These are phyloP conservation scores for Myxozyma monticola DNA, from an alignment of 805 yeast genomes.

Conservation along the genomic window DNA sequence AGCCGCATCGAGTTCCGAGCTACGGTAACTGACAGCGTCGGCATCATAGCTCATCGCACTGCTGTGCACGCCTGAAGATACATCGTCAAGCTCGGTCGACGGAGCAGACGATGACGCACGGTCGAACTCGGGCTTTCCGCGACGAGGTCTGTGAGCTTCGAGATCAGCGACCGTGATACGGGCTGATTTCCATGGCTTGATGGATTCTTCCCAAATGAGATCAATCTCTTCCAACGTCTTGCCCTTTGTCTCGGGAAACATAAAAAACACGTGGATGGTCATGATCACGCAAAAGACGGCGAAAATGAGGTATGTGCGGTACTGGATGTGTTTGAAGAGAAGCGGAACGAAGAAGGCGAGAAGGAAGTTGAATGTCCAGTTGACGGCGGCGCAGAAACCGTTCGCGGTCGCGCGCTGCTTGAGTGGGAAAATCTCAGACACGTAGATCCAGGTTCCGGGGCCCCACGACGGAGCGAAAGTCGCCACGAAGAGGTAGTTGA, in stretches of 20 bases:
- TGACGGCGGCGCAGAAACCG: conserved; percentile 57
- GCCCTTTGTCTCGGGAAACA: conserved; percentile 73
- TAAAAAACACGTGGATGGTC: conserved; percentile 48
- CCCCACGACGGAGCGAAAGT: conserved; percentile 57
- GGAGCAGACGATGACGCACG: too few species aligned
- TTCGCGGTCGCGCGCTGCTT: conserved; percentile 68
- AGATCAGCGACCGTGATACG: too few species aligned
- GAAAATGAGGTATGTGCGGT: conserved; percentile 61
- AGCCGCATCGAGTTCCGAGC: too few species aligned
- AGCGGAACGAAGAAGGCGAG: conserved; percentile 46
- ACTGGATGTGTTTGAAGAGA: conserved; percentile 54
- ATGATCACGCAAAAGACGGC: conserved; percentile 53
- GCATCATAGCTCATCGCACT: too few species aligned
- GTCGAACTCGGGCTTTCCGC: too few species aligned
- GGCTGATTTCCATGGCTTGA: conserved; percentile 34
- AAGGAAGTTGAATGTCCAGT: conserved; percentile 66
- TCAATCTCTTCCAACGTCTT: conserved; percentile 73
- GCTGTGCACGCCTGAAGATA: too few species aligned
- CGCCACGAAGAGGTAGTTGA: conserved; percentile 55
- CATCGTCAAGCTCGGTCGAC: too few species aligned
- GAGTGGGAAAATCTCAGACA: conserved; percentile 63
- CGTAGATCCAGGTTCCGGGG: conserved; percentile 58
- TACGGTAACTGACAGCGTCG: too few species aligned
- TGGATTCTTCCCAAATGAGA: conserved; percentile 10
- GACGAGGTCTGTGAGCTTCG: too few species aligned